Evolutionary conservation across 345 rosid genomes (phyloP), one percentile per base, ranked within the genome.

Genomic region (Rhizophora apiculata): DNA sequence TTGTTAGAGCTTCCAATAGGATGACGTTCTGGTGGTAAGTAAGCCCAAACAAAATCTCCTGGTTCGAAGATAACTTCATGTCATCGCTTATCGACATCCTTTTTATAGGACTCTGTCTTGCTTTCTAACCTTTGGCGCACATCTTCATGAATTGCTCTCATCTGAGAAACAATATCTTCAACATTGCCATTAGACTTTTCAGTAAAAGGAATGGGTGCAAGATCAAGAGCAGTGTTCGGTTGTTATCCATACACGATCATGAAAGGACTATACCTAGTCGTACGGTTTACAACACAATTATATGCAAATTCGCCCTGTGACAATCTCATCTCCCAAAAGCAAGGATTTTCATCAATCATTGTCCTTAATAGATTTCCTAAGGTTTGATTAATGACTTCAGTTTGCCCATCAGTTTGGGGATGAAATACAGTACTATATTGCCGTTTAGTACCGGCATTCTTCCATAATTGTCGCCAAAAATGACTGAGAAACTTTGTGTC

Each of bases 31-130:
- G n/a, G n/a, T n/a, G n/a, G n/a, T n/a, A n/a, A n/a, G 56, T 46
- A 20, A 22, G 57, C 58, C 59, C 39, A 65, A 22, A 67, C 51
- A 53, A 67, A 67, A 34, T 67, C 71, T 6, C 63, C 53, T 7
- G 56, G 62, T 6, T 67, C 43, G 34, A 68, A 68, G 27, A 49
- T 58, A 21, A 68, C 21, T 21, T 34, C 11, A 15, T 26, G 20
- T 0, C 72, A 2, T 16, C 43, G 24, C 24, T 43, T 31, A 27
- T 68, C 55, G 2, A 54, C 72, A 57, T 3, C 36, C 5, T 24
- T 3, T 32, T 68, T 68, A 48, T 68, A 34, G 37, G 37, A 34
- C 37, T 7, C 37, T 34, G 37, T 36, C 39, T 8, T 59, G 3
- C 37, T 34, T 34, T 34, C 37, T 34, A 34, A 34, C 37, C 37